phyloP scores from a whole-genome alignment of 176 grass and related monocot genomes.

The Elymus sibiricus region DNA sequence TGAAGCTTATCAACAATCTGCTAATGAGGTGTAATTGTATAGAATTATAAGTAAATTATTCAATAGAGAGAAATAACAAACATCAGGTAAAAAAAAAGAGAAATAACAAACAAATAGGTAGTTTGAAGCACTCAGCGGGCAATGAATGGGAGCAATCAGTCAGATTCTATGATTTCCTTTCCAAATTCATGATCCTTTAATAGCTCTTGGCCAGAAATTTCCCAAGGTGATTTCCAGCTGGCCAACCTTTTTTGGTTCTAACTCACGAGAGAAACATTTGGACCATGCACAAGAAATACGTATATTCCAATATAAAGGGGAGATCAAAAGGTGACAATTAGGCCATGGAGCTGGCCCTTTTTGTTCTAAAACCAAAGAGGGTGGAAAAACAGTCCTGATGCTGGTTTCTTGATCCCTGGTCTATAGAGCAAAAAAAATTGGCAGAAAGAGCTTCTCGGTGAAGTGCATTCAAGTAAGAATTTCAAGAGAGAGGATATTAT shows the following conservation, averaged over 20 bases:
- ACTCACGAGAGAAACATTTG: background rate
- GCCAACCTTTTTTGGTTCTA: background rate
- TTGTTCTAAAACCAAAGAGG: background rate
- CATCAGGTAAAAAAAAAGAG: background rate
- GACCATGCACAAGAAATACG: constrained; percentile 1
- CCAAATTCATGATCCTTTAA: background rate
- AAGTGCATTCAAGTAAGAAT: background rate
- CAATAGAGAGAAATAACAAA: constrained; percentile 15
- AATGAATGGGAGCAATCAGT: constrained; percentile 5
- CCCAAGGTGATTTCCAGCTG: background rate
- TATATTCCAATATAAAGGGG: background rate
- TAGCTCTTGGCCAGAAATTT: background rate
- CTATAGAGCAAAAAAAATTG: background rate
- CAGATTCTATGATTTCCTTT: background rate
- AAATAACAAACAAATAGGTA: constrained; percentile 5
- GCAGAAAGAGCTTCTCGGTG: background rate
- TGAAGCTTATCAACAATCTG: constrained; percentile 56
- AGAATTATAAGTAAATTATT: background rate
- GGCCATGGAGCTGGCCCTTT: background rate
- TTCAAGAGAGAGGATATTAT: background rate
- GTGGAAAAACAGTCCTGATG: background rate
- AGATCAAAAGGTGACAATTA: constrained; percentile 7
- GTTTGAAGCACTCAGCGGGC: background rate
- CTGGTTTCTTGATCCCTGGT: background rate
- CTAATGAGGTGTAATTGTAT: background rate